Evolutionary conservation across 805 yeast species (phyloP), one percentile per base, ranked within the genome.

Genomic region (Saccharomycopsis javanensis): DNA sequence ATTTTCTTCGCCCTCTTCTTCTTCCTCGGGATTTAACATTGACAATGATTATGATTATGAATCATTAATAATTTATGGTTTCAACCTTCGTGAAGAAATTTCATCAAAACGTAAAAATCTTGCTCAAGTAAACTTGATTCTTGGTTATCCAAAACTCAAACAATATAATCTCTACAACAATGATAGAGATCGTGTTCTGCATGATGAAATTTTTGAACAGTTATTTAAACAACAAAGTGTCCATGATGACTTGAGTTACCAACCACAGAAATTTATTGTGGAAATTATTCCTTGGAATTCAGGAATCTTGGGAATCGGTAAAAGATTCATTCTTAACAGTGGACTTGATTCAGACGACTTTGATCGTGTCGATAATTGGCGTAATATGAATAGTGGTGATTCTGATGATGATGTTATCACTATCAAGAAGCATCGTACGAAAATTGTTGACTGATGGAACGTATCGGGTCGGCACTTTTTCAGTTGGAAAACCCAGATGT

Each of bases 281-380:
- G 48, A 42, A 42, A 42, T 42, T 13, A 42, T 42, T 20, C 48
- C 48, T 42, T 42, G 48, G 48, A 42, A 42, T 42, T 42, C 48
- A 2, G 48, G 48, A 13, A 42, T 42, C 10, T 20, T 42, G n/a
- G 48, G 48, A 42, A 20, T 20, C 6, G 48, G 27, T 20, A 42
- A 42, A 42, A 20, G 48, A 42, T 42, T 42, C n/a, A 42, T 42
- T 42, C 28, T 42, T 8, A 42, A 20, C 13, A 42, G 16, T 20
- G 48, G 48, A 20, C 48, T 42, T 20, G 48, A 42, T 4, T 42
- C 48, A 2, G 48, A 42, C 11, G 27, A 42, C 15, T 42, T 42
- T 42, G 48, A 42, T 20, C 48, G 28, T 20, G 48, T 42, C 15
- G 48, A 42, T 42, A 27, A 20, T 25, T 42, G 48, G 48, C 23